phyloP scores from a whole-genome alignment of 768 basidiomycete species.

The Russula emetica region DNA sequence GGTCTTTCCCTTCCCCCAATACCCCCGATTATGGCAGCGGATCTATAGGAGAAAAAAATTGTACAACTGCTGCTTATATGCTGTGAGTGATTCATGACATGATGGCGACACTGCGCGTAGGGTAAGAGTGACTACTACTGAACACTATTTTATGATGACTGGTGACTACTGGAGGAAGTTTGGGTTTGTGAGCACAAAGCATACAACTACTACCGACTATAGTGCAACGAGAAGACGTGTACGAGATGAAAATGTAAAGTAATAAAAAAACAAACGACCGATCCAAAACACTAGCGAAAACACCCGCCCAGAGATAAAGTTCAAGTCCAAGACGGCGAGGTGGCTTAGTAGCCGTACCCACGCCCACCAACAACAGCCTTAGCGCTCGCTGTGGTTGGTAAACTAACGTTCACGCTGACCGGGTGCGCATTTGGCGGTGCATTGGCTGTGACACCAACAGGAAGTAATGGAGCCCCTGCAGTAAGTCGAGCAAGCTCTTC shows the following conservation, averaged over 20 bases:
- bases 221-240: slow-evolving; percentile 21
- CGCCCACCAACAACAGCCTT: slow-evolving; percentile 17
- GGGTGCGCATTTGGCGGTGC: slow-evolving; percentile 20
- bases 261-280: slow-evolving; percentile 22
- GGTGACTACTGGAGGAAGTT: slow-evolving; percentile 7
- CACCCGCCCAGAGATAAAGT: neutral
- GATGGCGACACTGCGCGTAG: slow-evolving; percentile 7
- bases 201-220: slow-evolving; percentile 21
- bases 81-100: slow-evolving; percentile 22
- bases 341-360: slow-evolving; percentile 25
- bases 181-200: slow-evolving; percentile 21
- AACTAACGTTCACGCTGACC: slow-evolving; percentile 27
- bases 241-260: slow-evolving; percentile 15
- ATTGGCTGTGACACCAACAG: slow-evolving; percentile 14
- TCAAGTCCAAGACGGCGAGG: neutral
- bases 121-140: slow-evolving; percentile 21
- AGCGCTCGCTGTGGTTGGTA: slow-evolving; percentile 9
- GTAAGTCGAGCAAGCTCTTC: slow-evolving; percentile 88
- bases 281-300: slow-evolving; percentile 13
- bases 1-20: neutral
- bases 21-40: neutral
- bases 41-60: neutral
- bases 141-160: slow-evolving; percentile 20
- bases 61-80: slow-evolving; percentile 18
- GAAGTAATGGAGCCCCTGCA: slow-evolving; percentile 33